A percentile compares a stretch with the other conserved stretches of the same genome.
Evolutionary conservation across 108 stramenopile species (phyloP).

Genomic region (Skeletonema grethae): DNA sequence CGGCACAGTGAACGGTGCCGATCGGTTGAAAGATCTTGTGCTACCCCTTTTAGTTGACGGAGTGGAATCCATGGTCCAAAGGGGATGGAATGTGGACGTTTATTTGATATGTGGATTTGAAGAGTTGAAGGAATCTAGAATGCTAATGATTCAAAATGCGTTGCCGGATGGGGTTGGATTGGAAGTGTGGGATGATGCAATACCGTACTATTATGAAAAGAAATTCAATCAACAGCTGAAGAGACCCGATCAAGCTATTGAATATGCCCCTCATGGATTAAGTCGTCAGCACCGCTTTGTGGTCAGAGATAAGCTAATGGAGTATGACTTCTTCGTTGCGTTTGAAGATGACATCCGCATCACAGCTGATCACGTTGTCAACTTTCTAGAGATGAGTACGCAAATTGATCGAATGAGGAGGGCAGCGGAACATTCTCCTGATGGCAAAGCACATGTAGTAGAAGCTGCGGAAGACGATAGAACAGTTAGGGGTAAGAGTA

Average conservation of each 20-base stretch:
- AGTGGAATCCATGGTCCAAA: constrained; percentile 60
- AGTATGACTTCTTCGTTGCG: constrained; percentile 74
- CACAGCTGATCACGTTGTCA: constrained; percentile 67
- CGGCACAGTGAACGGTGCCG: constrained; percentile 59
- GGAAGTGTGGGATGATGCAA: constrained; percentile 76
- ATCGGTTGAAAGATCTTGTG: constrained; percentile 68
- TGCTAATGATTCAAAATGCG: constrained; percentile 52
- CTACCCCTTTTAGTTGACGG: constrained; percentile 67
- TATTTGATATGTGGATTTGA: constrained; percentile 47
- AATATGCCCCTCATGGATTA: constrained; percentile 59
- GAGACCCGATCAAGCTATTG: constrained; percentile 26
- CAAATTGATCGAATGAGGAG: constrained; percentile 53
- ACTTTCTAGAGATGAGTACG: constrained; percentile 62
- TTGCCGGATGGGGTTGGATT: constrained; percentile 60
- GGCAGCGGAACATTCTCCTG: constrained; percentile 47
- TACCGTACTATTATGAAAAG: constrained; percentile 62
- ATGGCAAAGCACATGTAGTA: constrained; percentile 37
- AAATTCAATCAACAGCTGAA: constrained; percentile 34
- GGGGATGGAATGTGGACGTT: constrained; percentile 47
- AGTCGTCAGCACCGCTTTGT: constrained; percentile 85
- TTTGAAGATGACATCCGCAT: constrained; percentile 85
- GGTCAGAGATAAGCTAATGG: constrained; percentile 69
- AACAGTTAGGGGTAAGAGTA: constrained; percentile 28
- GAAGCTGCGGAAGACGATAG: constrained; percentile 21
- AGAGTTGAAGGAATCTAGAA: constrained; percentile 26